A percentile compares a stretch with the other conserved stretches of the same genome.
These are phyloP conservation scores for Marasmius tenuissimus DNA, from an alignment of 1,284 basidiomycete species.

Conservation along the genomic window DNA sequence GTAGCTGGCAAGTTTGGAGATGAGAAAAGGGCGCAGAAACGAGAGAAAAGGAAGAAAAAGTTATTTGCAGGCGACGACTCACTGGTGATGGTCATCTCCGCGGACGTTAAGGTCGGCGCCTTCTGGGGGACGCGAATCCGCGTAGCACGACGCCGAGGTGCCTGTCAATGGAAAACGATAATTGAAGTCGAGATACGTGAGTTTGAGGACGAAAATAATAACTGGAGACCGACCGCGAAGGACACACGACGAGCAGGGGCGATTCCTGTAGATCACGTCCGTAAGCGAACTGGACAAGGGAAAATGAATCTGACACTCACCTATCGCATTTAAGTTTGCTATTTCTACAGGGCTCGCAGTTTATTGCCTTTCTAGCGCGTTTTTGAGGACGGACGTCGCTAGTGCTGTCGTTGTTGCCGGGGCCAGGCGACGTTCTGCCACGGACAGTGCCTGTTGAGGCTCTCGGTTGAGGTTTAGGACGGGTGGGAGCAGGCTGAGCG, in stretches of 20 bases:
- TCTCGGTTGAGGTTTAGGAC: constrained; percentile 40
- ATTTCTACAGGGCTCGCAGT: constrained; percentile 81
- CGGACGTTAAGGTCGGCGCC: constrained; percentile 44
- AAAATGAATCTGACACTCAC: constrained; percentile 33
- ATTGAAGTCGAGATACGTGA: background rate
- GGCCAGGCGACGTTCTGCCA: constrained; percentile 45
- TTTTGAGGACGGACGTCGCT: constrained; percentile 63
- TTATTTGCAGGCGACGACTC: constrained; percentile 3
- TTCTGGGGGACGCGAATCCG: constrained; percentile 61
- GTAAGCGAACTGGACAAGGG: constrained; percentile 4
- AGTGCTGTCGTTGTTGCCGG: constrained; percentile 35
- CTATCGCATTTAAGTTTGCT: constrained; percentile 85
- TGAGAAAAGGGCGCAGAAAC: constrained; percentile 9
- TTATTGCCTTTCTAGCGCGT: constrained; percentile 79
- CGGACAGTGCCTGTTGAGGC: constrained; percentile 43
- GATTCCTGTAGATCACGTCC: constrained; percentile 51
- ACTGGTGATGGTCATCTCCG: constrained; percentile 56
- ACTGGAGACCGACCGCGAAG: constrained; percentile 55
- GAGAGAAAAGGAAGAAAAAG: constrained; percentile 23
- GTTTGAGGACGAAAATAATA: constrained; percentile 10
- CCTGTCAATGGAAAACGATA: constrained; percentile 40
- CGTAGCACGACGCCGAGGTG: constrained; percentile 74
- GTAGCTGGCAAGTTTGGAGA: constrained; percentile 32
- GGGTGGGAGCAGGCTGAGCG: constrained; percentile 33
- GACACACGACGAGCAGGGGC: constrained; percentile 81